These are phyloP conservation scores for Colletotrichum filicis DNA, from an alignment of 2,329 filamentous ascomycete genomes.

Conservation along the genomic window DNA sequence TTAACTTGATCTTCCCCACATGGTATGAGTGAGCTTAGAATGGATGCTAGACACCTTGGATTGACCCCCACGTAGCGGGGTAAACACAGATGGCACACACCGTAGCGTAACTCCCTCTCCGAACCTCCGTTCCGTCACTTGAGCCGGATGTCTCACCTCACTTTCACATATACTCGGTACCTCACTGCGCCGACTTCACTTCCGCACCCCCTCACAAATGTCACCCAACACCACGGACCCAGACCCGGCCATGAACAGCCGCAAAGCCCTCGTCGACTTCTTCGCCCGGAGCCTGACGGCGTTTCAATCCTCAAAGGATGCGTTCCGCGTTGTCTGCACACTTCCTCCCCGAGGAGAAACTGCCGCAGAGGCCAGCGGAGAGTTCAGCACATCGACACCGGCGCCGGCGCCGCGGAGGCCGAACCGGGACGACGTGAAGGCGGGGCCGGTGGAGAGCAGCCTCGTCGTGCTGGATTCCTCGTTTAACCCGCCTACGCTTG, in stretches of 20 bases:
- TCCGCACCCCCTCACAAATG: background rate
- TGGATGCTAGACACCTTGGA: background rate
- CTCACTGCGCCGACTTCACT: too few species aligned
- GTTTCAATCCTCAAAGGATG: slow-evolving; percentile 55
- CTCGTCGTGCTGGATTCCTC: slow-evolving; percentile 74
- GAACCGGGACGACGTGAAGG: too few species aligned
- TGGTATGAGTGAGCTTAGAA: background rate
- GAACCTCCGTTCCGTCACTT: background rate
- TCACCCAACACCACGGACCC: background rate
- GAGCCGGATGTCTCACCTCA: background rate
- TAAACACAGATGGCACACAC: background rate
- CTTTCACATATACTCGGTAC: too few species aligned
- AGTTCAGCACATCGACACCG: background rate
- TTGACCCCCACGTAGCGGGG: slow-evolving; percentile 34
- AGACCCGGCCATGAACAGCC: slow-evolving; percentile 27
- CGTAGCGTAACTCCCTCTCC: background rate
- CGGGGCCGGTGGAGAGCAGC: slow-evolving; percentile 34
- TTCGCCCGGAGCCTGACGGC: slow-evolving; percentile 56
- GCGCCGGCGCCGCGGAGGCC: slow-evolving; percentile 37
- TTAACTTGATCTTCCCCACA: background rate
- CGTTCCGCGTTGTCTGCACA: slow-evolving; percentile 58
- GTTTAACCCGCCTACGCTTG: slow-evolving; percentile 75
- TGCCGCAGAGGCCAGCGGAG: too few species aligned
- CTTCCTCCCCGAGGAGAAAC: slow-evolving; percentile 38
- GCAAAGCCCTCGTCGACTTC: slow-evolving; percentile 48